Evolutionary conservation across 352 stramenopile genomes (phyloP), one percentile per base, ranked within the genome.

Genomic region (Thalassiosira ordinaria): DNA sequence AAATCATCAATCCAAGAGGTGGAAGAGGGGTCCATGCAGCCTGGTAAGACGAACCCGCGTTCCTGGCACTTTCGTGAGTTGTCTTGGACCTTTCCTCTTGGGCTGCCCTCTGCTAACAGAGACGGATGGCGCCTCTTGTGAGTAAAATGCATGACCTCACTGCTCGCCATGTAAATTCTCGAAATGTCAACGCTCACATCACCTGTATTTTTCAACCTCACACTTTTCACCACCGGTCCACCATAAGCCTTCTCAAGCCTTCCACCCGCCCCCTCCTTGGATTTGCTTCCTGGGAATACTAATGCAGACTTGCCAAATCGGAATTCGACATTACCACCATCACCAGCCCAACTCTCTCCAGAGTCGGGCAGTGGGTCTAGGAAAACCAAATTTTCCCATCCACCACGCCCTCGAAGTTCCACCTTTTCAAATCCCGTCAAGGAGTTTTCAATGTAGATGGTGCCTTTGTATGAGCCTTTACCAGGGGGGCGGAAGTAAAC

Each of bases 381-480:
- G 52, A 94, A 93, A 6, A 84, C 87, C 20, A 94, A 35, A 8
- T 86, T 80, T 74, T 91, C 82, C 85, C 82, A 91, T 11, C 77
- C 49, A 14, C 87, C 85, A 18, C 78, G 61, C 6, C 88, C 90
- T 56, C 60, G 66, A 4, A 94, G 24, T 60, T 82, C 68, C 2
- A 94, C 66, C 74, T 86, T 59, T 82, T 94, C 90, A 44, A 92
- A 70, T 29, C 90, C 90, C 31, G 86, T 93, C 13, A 94, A 60
- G 39, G 82, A 91, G 69, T 94, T 94, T 47, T 93, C 89, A 27
- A 94, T 80, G 37, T 88, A 90, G 26, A 94, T 80, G 11, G 85
- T 83, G 13, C 80, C 80, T 65, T 82, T 64, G 60, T 90, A 93
- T 18, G 59, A 47, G 8, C 53, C 74, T 18, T 79, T 39, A 41